Conservation (phyloP, 257 asterid species). For the Jasminum sambac region DNA sequence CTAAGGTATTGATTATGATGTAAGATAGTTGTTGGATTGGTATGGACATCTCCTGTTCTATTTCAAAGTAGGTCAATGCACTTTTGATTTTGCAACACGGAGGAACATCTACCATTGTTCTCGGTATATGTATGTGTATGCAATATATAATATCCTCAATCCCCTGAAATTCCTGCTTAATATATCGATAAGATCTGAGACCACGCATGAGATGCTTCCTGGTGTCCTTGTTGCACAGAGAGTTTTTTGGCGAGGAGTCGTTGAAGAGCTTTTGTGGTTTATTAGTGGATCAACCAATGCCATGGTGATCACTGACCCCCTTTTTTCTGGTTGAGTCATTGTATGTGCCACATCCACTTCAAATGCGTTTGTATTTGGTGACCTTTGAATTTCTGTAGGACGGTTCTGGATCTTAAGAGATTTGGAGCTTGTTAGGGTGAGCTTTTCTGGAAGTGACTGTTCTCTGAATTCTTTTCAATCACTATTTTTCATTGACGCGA, state of each 20-base stretch:
- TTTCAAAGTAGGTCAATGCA: background rate
- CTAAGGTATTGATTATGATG: constrained; percentile 54
- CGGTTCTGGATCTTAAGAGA: background rate
- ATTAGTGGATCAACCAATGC: constrained; percentile 98
- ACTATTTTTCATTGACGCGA: too few species aligned
- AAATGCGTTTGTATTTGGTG: background rate
- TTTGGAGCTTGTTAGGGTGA: too few species aligned
- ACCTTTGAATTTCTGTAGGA: background rate
- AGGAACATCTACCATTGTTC: background rate
- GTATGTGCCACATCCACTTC: background rate
- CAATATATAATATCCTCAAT: background rate
- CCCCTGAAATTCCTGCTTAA: constrained; percentile 1
- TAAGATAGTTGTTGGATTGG: background rate
- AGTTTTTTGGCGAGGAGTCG: constrained; percentile 95
- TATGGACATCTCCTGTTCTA: background rate
- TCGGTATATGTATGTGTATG: too few species aligned
- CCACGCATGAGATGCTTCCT: constrained; percentile 1
- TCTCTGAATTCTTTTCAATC: too few species aligned
- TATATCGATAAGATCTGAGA: background rate
- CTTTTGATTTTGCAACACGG: background rate
- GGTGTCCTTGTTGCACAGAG: constrained; percentile 43
- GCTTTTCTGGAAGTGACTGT: too few species aligned
- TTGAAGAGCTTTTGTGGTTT: constrained; percentile 98
- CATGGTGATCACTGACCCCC: constrained; percentile 46
- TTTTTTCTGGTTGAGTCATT: background rate